These are phyloP conservation scores for Fusarium nelsonii DNA, from an alignment of 2,329 filamentous ascomycete species.

Conservation along the genomic window DNA sequence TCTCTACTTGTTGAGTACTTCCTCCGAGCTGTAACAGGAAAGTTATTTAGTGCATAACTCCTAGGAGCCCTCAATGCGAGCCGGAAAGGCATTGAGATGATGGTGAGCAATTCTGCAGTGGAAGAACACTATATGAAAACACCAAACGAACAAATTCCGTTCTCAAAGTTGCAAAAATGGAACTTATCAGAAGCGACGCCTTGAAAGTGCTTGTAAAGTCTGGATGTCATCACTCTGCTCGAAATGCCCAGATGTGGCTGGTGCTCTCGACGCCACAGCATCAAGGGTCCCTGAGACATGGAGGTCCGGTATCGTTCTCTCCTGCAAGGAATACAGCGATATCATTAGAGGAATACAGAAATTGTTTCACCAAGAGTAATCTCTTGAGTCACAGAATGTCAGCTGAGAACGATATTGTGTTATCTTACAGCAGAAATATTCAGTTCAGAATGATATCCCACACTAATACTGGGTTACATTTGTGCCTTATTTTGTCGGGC, in stretches of 20 bases:
- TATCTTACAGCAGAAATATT: neutral
- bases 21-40: slow-evolving; percentile 35
- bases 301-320: slow-evolving; percentile 15
- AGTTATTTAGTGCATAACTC: slow-evolving; percentile 34
- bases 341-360: neutral
- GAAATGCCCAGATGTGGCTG: neutral
- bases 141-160: neutral
- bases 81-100: slow-evolving; percentile 42
- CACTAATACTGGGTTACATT: neutral
- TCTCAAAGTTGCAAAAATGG: neutral
- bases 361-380: neutral
- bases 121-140: neutral
- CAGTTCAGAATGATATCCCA: neutral
- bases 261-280: neutral
- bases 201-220: slow-evolving; percentile 13
- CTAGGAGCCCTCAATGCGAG: slow-evolving; percentile 37
- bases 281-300: neutral
- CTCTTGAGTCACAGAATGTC: neutral
- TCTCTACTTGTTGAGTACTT: slow-evolving; percentile 36
- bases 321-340: neutral
- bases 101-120: neutral
- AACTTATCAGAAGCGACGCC: neutral
- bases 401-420: neutral
- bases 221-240: slow-evolving; percentile 20
- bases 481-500: slow-evolving; percentile 2